phyloP scores from a whole-genome alignment of 495 filamentous ascomycete species.

The Opeltia flavorubescens region DNA sequence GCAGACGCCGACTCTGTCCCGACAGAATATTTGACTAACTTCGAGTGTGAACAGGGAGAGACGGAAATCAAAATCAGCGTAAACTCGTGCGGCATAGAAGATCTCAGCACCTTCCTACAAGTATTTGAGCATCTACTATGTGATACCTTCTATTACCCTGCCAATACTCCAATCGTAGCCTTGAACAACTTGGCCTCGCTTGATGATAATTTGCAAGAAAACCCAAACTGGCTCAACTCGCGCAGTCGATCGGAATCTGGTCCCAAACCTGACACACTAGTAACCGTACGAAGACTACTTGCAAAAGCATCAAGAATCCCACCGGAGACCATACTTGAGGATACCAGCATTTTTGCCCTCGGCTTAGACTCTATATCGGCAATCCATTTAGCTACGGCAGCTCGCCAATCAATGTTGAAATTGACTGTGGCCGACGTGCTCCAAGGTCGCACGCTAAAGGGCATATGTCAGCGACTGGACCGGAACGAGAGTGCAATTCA shows the following conservation, averaged over 20 bases:
- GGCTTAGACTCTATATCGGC: constrained; percentile 86
- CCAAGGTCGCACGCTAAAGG: constrained; percentile 42
- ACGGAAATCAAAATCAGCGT: constrained; percentile 16
- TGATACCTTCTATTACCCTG: no score
- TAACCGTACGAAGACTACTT: constrained; percentile 47
- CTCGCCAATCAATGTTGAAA: constrained; percentile 42
- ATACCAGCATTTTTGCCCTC: constrained; percentile 66
- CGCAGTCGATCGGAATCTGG: neutral
- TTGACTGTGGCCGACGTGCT: constrained; percentile 54
- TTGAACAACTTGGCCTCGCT: constrained; percentile 17
- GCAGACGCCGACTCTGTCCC: constrained; percentile 35
- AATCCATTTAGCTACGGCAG: constrained; percentile 54
- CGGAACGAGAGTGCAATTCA: constrained; percentile 3
- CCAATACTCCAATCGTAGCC: no score
- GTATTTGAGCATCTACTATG: constrained; percentile 17
- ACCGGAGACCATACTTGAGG: constrained; percentile 41
- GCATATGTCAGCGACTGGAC: constrained; percentile 32
- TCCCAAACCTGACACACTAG: constrained; percentile 17
- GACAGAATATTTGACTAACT: constrained; percentile 53
- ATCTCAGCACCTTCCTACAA: constrained; percentile 7
- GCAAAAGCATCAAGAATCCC: constrained; percentile 48
- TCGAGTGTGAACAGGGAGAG: constrained; percentile 47
- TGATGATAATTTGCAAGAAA: neutral
- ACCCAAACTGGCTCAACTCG: neutral
- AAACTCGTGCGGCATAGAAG: neutral